phyloP scores from a whole-genome alignment of 495 filamentous ascomycete genomes.

The Amphirosellinia nigrospora region DNA sequence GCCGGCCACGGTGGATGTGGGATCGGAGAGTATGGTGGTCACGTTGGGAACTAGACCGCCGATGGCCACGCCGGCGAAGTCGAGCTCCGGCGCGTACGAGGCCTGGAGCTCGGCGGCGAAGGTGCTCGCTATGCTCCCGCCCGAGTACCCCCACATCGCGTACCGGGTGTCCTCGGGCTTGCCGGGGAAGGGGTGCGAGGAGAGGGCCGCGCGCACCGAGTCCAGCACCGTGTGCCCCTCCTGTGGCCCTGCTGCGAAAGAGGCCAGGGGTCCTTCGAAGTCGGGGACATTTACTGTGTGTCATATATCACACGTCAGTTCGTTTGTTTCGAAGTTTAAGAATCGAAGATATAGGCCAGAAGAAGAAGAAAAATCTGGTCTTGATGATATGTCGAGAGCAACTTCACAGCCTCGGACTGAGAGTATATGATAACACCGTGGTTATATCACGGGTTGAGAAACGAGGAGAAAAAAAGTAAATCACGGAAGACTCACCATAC shows the following conservation, averaged over 20 bases:
- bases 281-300: background rate
- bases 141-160: constrained; percentile 6
- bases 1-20: background rate
- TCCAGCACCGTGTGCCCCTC: constrained; percentile 45
- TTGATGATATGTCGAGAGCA: background rate
- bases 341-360: background rate
- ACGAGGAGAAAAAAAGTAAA: background rate
- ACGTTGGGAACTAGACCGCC: background rate
- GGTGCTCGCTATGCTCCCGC: background rate
- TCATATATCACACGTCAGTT: too few species aligned
- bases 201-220: constrained; percentile 51
- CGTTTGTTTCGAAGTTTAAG: too few species aligned
- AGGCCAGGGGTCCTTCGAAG: background rate
- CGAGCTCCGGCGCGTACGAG: background rate
- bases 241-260: background rate
- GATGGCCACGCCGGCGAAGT: background rate
- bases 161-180: background rate
- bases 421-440: background rate
- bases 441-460: background rate
- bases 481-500: constrained; percentile 50
- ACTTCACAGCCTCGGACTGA: background rate
- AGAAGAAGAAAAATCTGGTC: too few species aligned
- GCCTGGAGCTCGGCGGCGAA: background rate
- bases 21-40: background rate
- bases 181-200: constrained; percentile 17